These are phyloP conservation scores for Mucor plumbeus DNA, from an alignment of 371 early-diverging fungal species.

Conservation along the genomic window DNA sequence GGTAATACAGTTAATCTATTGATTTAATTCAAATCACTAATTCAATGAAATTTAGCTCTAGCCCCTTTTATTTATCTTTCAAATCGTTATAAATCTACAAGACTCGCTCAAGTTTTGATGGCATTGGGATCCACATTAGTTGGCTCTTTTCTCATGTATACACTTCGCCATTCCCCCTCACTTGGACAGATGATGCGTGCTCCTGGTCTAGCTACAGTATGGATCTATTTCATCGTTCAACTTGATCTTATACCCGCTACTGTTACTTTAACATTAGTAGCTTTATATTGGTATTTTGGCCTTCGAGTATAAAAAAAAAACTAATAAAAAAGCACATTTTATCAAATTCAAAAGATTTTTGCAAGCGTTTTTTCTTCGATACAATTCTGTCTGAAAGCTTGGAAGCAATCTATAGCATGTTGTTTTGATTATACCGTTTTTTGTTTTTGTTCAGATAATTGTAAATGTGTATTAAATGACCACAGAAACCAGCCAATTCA, in stretches of 20 bases:
- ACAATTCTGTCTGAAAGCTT: neutral
- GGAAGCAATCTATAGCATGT: no score
- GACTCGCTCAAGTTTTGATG: constrained; percentile 52
- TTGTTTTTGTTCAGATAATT: no score
- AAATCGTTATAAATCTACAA: constrained; percentile 54
- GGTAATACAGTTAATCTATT: constrained; percentile 34
- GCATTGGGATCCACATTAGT: constrained; percentile 40
- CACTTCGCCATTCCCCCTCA: constrained; percentile 61
- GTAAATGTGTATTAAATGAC: no score
- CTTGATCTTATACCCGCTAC: constrained; percentile 61
- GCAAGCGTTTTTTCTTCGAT: no score
- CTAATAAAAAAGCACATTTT: neutral
- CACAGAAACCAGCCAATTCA: no score
- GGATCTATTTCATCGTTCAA: constrained; percentile 66
- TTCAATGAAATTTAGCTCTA: constrained; percentile 39
- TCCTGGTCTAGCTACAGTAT: constrained; percentile 64
- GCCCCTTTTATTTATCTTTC: constrained; percentile 60
- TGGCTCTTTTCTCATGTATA: constrained; percentile 62
- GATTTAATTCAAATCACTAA: no score
- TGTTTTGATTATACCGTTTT: no score
- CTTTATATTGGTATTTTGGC: constrained; percentile 60
- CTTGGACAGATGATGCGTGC: constrained; percentile 68
- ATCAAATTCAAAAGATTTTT: no score
- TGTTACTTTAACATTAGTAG: constrained; percentile 50
- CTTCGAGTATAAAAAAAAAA: constrained; percentile 3